Conservation (phyloP, 176 grass and related monocot species). For the Oryza coarctata region DNA sequence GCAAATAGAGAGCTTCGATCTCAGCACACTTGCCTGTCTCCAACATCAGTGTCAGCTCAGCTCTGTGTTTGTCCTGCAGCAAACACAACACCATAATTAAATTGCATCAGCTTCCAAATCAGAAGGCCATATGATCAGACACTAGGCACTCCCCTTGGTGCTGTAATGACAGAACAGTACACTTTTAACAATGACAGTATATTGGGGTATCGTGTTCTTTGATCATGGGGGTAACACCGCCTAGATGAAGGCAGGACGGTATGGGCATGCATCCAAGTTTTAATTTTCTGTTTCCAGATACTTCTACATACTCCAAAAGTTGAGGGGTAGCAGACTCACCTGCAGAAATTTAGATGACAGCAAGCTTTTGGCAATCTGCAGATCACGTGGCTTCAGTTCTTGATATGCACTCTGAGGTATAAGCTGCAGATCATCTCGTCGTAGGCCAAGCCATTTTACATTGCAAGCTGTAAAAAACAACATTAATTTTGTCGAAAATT, state of each 20-base stretch:
- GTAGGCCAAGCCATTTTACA: conserved; percentile 90
- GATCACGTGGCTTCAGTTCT: conserved; percentile 70
- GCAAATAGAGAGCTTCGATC: conserved; percentile 84
- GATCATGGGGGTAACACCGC: not conserved
- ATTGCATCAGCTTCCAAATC: not conserved
- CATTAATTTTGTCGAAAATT: not conserved
- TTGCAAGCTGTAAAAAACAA: conserved; percentile 77
- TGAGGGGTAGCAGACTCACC: conserved; percentile 43
- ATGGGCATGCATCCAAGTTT: not conserved
- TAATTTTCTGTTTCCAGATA: not conserved
- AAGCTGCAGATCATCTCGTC: conserved; percentile 78
- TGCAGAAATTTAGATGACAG: conserved; percentile 73
- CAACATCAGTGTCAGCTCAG: conserved; percentile 71
- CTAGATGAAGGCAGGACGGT: not conserved
- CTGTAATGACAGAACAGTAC: conserved; percentile 1
- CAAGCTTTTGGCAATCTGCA: conserved; percentile 79
- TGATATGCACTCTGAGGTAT: conserved; percentile 60
- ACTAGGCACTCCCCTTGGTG: not conserved
- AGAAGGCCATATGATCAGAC: not conserved
- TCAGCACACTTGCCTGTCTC: conserved; percentile 63
- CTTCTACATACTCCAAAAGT: not conserved
- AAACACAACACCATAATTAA: not conserved
- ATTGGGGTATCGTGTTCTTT: not conserved
- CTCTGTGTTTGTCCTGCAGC: conserved; percentile 60
- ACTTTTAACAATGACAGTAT: not conserved